These are phyloP conservation scores for Phytophthora sp. DNA, from an alignment of 352 stramenopile species.

Conservation along the genomic window DNA sequence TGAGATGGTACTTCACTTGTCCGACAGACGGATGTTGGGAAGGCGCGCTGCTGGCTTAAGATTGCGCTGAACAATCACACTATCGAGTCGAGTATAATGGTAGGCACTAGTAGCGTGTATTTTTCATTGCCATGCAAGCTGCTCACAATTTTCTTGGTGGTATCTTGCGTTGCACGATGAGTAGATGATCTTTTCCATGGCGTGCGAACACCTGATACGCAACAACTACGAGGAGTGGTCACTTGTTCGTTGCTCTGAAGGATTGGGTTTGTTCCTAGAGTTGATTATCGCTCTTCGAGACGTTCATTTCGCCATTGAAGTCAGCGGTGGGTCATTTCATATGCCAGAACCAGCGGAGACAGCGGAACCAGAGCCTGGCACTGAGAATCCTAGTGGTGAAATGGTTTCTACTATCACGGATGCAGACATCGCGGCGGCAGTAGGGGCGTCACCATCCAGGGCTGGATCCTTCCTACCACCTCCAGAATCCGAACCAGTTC, in stretches of 20 bases:
- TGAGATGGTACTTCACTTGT: no score
- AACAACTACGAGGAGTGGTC: constrained; percentile 85
- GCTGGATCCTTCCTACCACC: constrained; percentile 34
- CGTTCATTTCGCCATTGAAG: constrained; percentile 73
- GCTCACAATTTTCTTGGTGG: constrained; percentile 7
- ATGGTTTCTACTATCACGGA: constrained; percentile 43
- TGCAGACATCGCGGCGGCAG: constrained; percentile 41
- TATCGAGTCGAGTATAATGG: constrained; percentile 80
- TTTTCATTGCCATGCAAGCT: constrained; percentile 2
- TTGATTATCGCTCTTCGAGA: constrained; percentile 76
- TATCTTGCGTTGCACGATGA: background rate
- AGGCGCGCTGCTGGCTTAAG: constrained; percentile 80
- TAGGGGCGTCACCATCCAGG: constrained; percentile 33
- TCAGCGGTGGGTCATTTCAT: constrained; percentile 65
- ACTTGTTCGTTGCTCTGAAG: constrained; percentile 77
- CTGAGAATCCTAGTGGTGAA: constrained; percentile 25
- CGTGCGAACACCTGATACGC: constrained; percentile 74
- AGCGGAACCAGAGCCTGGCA: constrained; percentile 18
- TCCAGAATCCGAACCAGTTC: constrained; percentile 16
- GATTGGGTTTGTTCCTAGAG: constrained; percentile 74
- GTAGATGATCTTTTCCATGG: constrained; percentile 82
- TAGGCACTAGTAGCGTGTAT: constrained; percentile 23
- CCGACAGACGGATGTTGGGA: constrained; percentile 62
- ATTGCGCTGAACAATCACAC: constrained; percentile 81
- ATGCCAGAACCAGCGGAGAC: constrained; percentile 22